Evolutionary conservation across 495 filamentous ascomycete genomes (phyloP).

Genomic region (Tuber borchii): DNA sequence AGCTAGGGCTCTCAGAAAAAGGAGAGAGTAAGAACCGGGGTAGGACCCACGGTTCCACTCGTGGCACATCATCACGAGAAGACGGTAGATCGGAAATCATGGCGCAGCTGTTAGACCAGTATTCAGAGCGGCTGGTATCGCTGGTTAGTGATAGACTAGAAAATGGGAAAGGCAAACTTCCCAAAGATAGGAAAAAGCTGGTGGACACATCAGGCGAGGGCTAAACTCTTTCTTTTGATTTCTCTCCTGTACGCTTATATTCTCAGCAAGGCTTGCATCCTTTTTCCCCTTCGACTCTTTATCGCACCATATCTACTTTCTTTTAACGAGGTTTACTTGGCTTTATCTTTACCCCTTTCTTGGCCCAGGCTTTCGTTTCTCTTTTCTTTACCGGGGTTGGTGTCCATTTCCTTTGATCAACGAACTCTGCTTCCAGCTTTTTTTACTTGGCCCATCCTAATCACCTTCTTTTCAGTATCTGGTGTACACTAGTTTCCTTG

Average conservation of each 20-base stretch:
- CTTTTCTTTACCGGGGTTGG: slow-evolving; percentile 31
- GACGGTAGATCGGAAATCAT: slow-evolving; percentile 57
- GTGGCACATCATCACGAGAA: slow-evolving; percentile 64
- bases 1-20: slow-evolving; percentile 48
- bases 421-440: slow-evolving; percentile 8
- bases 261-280: background rate
- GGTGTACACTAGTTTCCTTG: slow-evolving; percentile 38
- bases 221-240: slow-evolving; percentile 17
- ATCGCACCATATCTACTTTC: slow-evolving; percentile 27
- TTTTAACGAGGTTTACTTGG: slow-evolving; percentile 35
- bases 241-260: background rate
- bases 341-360: slow-evolving; percentile 23
- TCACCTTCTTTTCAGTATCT: slow-evolving; percentile 26
- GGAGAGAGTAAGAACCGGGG: slow-evolving; percentile 55
- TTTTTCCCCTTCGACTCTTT: slow-evolving; percentile 25
- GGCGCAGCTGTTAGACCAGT: slow-evolving; percentile 61
- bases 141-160: slow-evolving; percentile 65
- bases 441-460: slow-evolving; percentile 32
- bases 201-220: slow-evolving; percentile 36
- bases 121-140: slow-evolving; percentile 61
- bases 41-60: slow-evolving; percentile 63
- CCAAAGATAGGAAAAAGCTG: slow-evolving; percentile 36
- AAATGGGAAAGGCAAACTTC: slow-evolving; percentile 20
- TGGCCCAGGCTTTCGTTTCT: slow-evolving; percentile 12
- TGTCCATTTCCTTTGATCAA: slow-evolving; percentile 29